These are phyloP conservation scores for Haematococcus lacustris DNA, from an alignment of 139 green algal species.

Conservation along the genomic window DNA sequence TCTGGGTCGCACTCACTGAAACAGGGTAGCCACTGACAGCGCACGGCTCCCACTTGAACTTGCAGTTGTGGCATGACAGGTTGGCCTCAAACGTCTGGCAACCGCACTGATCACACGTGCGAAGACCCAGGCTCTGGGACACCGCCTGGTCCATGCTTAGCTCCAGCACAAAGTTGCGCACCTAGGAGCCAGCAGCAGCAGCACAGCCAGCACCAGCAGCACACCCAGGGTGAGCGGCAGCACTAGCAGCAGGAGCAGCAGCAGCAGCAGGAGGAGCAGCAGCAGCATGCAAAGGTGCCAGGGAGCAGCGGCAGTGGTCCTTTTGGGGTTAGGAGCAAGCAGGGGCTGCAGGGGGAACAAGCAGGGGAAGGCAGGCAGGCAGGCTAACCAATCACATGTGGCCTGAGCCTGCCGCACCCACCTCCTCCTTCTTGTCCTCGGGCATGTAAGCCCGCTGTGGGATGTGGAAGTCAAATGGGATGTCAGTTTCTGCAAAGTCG, in stretches of 20 bases:
- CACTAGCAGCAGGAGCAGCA: too few relatives aligned
- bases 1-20: conserved; percentile 1
- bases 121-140: conserved; percentile 43
- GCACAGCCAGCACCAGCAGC: too few relatives aligned
- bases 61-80: conserved; percentile 61
- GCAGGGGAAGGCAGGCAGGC: background rate
- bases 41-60: conserved; percentile 43
- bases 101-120: conserved; percentile 55
- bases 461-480: conserved; percentile 63
- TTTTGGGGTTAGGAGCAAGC: background rate
- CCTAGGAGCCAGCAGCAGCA: too few relatives aligned
- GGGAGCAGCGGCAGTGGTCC: background rate
- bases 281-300: background rate
- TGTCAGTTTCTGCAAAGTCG: conserved; percentile 65
- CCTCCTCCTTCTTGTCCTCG: conserved; percentile 50
- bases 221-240: too few relatives aligned
- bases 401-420: conserved; percentile 11
- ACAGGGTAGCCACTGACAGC: conserved; percentile 59
- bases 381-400: background rate
- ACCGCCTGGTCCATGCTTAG: conserved; percentile 61
- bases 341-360: background rate
- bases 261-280: background rate
- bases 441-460: conserved; percentile 47
- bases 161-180: conserved; percentile 61
- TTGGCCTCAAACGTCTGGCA: conserved; percentile 54